Evolutionary conservation across 305 asterid species (phyloP), one percentile per base, ranked within the genome.

Genomic region (Fraxinus ornus): DNA sequence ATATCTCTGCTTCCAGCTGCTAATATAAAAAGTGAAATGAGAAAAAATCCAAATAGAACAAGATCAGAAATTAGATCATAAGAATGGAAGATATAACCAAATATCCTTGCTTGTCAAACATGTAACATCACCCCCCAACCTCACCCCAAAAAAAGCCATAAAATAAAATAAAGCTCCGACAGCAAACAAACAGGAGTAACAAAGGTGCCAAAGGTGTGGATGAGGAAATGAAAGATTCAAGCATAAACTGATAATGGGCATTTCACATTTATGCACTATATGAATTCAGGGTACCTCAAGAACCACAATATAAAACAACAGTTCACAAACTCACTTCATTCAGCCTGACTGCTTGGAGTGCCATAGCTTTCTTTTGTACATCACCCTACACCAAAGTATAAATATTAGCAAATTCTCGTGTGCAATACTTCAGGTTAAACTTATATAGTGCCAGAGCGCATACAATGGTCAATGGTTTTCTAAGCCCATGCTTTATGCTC

Each of bases 401-500:
- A 37, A 68, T 32, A 79, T 76, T 77, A 80, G 81, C 47, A 78
- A 44, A 44, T 12, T 44, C 17, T 44, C 17, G 3, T 12, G n/a
- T 44, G 55, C 17, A 44, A 10, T 44, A 44, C 55, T 44, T 44
- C 5, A 60, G 60, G 68, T 60, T 15, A 36, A 83, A 24, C 28
- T 76, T 76, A 84, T 82, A 77, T 47, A 82, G 83, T 49, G 66
- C 15, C 49, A 62, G 82, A 76, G 88, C 9, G 83, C 74, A 83
- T 49, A 95, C 98, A 68, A 95, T 91, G 71, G 97, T 91, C 30
- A 87, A 86, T 49, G 79, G 93, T 85, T 91, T 89, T 86, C 89
- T 91, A 83, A 92, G 94, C 81, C 97, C 97, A 26, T 92, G 91
- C 87, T 91, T 89, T 79, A 95, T 91, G 89, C 92, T 92, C 88